Conservation (phyloP, 495 filamentous ascomycete genomes). For the Talaromyces thailandensis region DNA sequence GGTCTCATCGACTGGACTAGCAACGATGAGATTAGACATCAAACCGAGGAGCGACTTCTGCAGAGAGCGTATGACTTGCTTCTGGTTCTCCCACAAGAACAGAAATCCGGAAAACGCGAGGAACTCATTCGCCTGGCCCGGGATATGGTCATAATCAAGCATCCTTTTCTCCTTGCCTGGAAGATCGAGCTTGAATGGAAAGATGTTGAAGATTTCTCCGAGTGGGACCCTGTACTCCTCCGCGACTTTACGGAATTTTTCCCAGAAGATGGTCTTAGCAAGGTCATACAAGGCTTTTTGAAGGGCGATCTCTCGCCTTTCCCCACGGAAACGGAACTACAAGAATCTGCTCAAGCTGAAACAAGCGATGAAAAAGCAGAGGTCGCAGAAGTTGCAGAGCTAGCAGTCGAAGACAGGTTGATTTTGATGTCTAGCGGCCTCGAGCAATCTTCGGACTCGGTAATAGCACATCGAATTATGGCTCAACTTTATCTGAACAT, state of each 20-base stretch:
- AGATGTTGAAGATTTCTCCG: constrained; percentile 58
- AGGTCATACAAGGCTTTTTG: constrained; percentile 72
- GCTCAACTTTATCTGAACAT: constrained; percentile 75
- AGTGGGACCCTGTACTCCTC: constrained; percentile 67
- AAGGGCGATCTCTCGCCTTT: constrained; percentile 82
- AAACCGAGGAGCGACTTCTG: constrained; percentile 87
- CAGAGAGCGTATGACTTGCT: constrained; percentile 70
- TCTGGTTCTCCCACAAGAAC: constrained; percentile 48
- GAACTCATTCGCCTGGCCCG: constrained; percentile 66
- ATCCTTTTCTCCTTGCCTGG: constrained; percentile 88
- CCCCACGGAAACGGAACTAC: constrained; percentile 30
- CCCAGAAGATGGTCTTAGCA: constrained; percentile 69
- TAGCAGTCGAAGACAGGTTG: constrained; percentile 63
- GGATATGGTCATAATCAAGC: constrained; percentile 93
- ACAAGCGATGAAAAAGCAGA: constrained; percentile 24
- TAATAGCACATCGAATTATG: constrained; percentile 77
- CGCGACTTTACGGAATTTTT: constrained; percentile 77
- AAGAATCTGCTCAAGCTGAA: constrained; percentile 19
- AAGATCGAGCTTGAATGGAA: constrained; percentile 82
- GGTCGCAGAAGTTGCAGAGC: constrained; percentile 32
- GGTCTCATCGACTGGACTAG: constrained; percentile 81
- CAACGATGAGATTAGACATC: constrained; percentile 74
- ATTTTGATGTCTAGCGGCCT: constrained; percentile 80
- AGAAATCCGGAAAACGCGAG: constrained; percentile 59
- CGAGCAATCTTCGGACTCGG: constrained; percentile 55